Conservation (phyloP, 768 basidiomycete species). For the Amanita jacksonii region DNA sequence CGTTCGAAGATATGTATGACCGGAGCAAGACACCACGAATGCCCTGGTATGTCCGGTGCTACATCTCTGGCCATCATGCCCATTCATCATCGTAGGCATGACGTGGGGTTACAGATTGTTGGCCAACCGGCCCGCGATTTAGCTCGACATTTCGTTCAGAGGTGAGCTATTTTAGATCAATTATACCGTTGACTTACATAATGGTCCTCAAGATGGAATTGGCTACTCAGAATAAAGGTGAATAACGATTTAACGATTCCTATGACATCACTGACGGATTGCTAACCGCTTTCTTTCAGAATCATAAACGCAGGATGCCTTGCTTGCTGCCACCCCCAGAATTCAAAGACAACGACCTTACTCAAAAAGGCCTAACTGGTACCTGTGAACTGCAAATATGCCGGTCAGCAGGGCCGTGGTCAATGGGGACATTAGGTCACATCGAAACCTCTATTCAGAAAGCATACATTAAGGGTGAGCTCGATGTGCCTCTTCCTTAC, state of each 20-base stretch:
- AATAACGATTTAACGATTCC: conserved; percentile 13
- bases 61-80: not conserved
- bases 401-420: conserved; percentile 94
- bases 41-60: conserved; percentile 68
- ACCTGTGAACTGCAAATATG: conserved; percentile 98
- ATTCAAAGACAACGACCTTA: conserved; percentile 73
- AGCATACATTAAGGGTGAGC: conserved; percentile 80
- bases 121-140: conserved; percentile 95
- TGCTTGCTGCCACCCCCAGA: conserved; percentile 92
- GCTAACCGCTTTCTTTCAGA: conserved; percentile 34
- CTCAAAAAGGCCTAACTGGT: conserved; percentile 75
- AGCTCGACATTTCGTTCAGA: conserved; percentile 88
- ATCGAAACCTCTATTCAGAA: conserved; percentile 92
- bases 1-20: conserved; percentile 94
- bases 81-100: conserved; percentile 59
- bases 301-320: conserved; percentile 87
- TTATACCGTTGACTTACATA: not conserved
- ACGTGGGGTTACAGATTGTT: conserved; percentile 91
- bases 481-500: not conserved
- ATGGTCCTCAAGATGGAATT: conserved; percentile 67
- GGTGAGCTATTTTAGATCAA: conserved; percentile 33
- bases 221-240: conserved; percentile 87
- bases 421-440: conserved; percentile 77
- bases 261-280: too few relatives aligned
- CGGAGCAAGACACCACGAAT: conserved; percentile 82